These are phyloP conservation scores for Diplocarpon mali DNA, from an alignment of 2,329 filamentous ascomycete species.

Conservation along the genomic window DNA sequence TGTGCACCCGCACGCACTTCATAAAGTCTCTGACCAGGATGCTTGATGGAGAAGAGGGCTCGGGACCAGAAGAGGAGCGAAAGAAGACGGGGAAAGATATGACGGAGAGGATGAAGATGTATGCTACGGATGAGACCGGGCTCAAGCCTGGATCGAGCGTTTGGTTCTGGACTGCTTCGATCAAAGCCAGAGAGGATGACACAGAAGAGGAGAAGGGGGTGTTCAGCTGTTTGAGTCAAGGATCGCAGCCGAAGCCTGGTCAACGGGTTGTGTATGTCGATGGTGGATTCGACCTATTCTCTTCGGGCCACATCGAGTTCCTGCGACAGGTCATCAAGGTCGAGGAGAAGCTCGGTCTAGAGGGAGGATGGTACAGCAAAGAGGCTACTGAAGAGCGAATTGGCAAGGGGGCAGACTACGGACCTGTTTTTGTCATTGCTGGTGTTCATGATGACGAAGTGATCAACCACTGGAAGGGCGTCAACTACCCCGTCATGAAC, in stretches of 20 bases:
- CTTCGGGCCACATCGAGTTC: slow-evolving; percentile 93
- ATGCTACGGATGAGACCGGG: slow-evolving; percentile 79
- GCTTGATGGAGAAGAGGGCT: slow-evolving; percentile 62
- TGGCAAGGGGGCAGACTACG: slow-evolving; percentile 58
- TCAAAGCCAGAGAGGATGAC: slow-evolving; percentile 25
- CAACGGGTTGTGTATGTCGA: slow-evolving; percentile 92
- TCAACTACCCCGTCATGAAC: slow-evolving; percentile 99
- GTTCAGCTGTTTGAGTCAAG: slow-evolving; percentile 59
- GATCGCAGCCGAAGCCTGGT: slow-evolving; percentile 59
- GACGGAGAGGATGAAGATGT: slow-evolving; percentile 67
- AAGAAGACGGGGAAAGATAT: slow-evolving; percentile 54
- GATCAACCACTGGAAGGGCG: slow-evolving; percentile 91
- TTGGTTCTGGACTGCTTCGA: slow-evolving; percentile 64
- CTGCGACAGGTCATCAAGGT: slow-evolving; percentile 62
- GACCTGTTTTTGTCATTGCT: slow-evolving; percentile 77
- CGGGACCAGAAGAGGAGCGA: slow-evolving; percentile 57
- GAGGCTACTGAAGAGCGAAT: slow-evolving; percentile 52
- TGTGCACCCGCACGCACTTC: slow-evolving; percentile 91
- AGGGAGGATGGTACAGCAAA: slow-evolving; percentile 64
- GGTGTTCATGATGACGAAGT: slow-evolving; percentile 91
- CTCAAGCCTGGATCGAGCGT: slow-evolving; percentile 69
- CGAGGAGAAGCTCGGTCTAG: slow-evolving; percentile 58
- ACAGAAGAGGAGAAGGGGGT: slow-evolving; percentile 47
- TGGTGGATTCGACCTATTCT: slow-evolving; percentile 93
- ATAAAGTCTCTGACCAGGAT: slow-evolving; percentile 66